Evolutionary conservation across 169 alveolate species (phyloP), one percentile per base, ranked within the genome.

Genomic region (Plasmodium vivax): DNA sequence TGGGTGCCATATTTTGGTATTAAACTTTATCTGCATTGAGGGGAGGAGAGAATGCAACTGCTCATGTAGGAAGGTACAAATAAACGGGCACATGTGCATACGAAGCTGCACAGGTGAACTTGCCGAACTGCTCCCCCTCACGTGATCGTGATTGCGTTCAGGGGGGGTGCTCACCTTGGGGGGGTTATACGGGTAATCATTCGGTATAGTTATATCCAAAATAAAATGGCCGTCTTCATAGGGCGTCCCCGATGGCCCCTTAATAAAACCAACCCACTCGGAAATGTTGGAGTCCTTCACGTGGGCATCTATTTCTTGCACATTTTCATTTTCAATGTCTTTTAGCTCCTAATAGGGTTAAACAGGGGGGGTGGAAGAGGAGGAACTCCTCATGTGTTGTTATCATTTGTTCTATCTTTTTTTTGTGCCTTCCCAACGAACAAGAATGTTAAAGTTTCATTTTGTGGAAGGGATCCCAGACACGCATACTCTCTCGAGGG

Each of bases 1-100:
- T 7, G 99, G 99, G 94, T 99, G 99, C 99, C 99, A 99, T 36
- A 98, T 98, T 96, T 98, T 98, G 38, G 99, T 99, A 62, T 95
- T 98, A 77, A 98, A 99, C 96, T 97, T 98, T 95, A 98, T 98
- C 98, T 97, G 77, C 75, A 93, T n/a, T 7, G 41, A n/a, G 43
- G 43, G 51, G 10, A 34, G 56, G 58, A 12, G 74, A n/a, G 9
- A 8, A 34, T 41, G 30, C 27, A 62, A n/a, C 32, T 68, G 45
- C 16, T 68, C 16, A 47, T 36, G 51, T 36, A 47, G 41, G 41
- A 16, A 41, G 43, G 47, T 2, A 51, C 62, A 51, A 51, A 51
- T 14, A 2, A 12, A 14, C 2, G 23, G 23, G 62, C 8, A 30
- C 23, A 82, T 56, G 56, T 82, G 56, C 43, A 82, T 43, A 82